These are phyloP conservation scores for Viola odorata DNA, from an alignment of 345 rosid genomes.

Conservation along the genomic window DNA sequence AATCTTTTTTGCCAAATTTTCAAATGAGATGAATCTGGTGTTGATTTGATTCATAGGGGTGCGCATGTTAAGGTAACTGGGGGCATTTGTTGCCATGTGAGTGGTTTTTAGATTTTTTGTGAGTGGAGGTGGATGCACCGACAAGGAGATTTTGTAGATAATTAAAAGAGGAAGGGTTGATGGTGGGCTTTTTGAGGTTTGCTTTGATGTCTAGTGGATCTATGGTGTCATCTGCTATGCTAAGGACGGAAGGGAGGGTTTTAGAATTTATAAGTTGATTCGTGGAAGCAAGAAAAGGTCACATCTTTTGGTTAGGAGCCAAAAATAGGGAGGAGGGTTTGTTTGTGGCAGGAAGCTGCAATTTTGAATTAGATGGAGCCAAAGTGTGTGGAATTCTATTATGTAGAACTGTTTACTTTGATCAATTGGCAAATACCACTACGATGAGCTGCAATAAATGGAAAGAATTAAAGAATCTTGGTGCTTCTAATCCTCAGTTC, in stretches of 20 bases:
- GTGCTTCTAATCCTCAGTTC: not conserved
- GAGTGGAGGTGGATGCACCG: slow-evolving; percentile 13
- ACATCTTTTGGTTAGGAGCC: not conserved
- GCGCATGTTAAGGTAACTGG: not conserved
- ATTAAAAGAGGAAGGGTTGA: not conserved
- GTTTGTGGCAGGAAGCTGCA: not conserved
- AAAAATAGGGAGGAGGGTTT: not conserved
- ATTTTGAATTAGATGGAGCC: slow-evolving; percentile 5
- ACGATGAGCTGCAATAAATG: no score
- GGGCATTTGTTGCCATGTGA: not conserved
- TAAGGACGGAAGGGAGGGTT: no score
- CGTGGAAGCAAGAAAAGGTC: no score
- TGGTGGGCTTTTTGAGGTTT: not conserved
- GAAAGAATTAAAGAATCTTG: no score
- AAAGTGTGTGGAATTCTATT: not conserved
- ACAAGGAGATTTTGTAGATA: slow-evolving; percentile 2
- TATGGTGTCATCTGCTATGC: not conserved
- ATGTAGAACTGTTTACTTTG: no score
- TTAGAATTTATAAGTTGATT: no score
- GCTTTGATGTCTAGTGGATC: slow-evolving; percentile 2
- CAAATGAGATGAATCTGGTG: not conserved
- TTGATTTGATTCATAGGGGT: not conserved
- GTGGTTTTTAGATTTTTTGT: not conserved
- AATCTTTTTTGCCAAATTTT: no score
- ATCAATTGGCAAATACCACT: no score